Evolutionary conservation across 129 eudicot genomes (phyloP).

Genomic region (Silybum marianum): DNA sequence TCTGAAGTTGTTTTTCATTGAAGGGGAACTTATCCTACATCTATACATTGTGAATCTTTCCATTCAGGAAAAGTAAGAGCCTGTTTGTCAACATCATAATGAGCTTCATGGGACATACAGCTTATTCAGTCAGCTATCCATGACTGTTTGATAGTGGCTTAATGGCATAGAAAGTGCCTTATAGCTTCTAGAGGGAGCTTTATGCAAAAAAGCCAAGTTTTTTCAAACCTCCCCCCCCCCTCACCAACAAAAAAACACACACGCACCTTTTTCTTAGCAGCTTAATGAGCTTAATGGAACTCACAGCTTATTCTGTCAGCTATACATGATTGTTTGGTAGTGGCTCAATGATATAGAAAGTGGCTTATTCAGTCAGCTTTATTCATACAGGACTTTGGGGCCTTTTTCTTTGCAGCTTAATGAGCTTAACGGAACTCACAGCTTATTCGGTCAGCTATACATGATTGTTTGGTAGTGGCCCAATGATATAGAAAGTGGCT

Average conservation of each 20-base stretch:
- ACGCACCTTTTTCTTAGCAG: too few species aligned
- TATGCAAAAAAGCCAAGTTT: neutral
- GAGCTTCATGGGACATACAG: neutral
- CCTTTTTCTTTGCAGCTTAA: too few species aligned
- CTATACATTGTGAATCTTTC: conserved; percentile 1
- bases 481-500: neutral
- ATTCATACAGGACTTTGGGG: too few species aligned
- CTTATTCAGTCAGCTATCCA: neutral
- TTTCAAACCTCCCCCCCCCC: neutral
- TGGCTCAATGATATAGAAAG: neutral
- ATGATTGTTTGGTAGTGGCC: too few species aligned
- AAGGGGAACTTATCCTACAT: neutral
- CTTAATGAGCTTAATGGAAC: too few species aligned
- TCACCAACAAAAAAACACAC: neutral
- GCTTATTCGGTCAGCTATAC: too few species aligned
- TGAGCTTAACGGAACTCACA: too few species aligned
- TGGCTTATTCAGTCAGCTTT: neutral
- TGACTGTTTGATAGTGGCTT: neutral
- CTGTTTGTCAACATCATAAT: neutral
- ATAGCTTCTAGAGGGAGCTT: neutral
- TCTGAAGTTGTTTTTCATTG: neutral
- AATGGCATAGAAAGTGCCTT: neutral
- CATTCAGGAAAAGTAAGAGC: neutral
- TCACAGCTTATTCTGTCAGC: too few species aligned
- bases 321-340: too few species aligned